A percentile compares a stretch with the other conserved stretches of the same genome.
phyloP scores from a whole-genome alignment of 768 basidiomycete genomes.

The Pisolithus albus region DNA sequence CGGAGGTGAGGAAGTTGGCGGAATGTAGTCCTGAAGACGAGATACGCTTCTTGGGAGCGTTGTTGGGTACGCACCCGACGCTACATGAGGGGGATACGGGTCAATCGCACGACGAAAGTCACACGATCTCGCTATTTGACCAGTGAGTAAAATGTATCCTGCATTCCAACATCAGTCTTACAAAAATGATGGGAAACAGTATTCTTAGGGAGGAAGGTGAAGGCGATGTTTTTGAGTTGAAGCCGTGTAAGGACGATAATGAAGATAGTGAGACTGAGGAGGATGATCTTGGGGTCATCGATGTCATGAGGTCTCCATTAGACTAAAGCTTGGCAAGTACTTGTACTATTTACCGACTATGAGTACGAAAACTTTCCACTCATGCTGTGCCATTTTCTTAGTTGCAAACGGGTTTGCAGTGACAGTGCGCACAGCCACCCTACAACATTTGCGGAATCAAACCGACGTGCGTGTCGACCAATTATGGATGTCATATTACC shows the following conservation, averaged over 20 bases:
- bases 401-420: too few relatives aligned
- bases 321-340: too few relatives aligned
- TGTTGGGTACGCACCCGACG: conserved; percentile 22
- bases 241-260: conserved; percentile 34
- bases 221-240: conserved; percentile 46
- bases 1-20: conserved; percentile 41
- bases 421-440: too few relatives aligned
- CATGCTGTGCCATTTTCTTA: too few relatives aligned
- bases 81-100: conserved; percentile 19
- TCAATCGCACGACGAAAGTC: conserved; percentile 35
- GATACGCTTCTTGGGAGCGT: conserved; percentile 32
- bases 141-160: conserved; percentile 41
- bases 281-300: conserved; percentile 12
- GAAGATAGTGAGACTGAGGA: conserved; percentile 21
- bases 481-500: too few relatives aligned
- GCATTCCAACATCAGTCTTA: conserved; percentile 5
- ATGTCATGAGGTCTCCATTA: conserved; percentile 18
- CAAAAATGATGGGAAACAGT: conserved; percentile 28
- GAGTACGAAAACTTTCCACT: too few relatives aligned
- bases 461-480: too few relatives aligned
- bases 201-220: conserved; percentile 54
- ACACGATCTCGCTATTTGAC: conserved; percentile 63
- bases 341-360: too few relatives aligned
- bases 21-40: conserved; percentile 30
- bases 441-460: too few relatives aligned